Conservation (phyloP, 768 basidiomycete species). For the Rhodocollybia butyracea region DNA sequence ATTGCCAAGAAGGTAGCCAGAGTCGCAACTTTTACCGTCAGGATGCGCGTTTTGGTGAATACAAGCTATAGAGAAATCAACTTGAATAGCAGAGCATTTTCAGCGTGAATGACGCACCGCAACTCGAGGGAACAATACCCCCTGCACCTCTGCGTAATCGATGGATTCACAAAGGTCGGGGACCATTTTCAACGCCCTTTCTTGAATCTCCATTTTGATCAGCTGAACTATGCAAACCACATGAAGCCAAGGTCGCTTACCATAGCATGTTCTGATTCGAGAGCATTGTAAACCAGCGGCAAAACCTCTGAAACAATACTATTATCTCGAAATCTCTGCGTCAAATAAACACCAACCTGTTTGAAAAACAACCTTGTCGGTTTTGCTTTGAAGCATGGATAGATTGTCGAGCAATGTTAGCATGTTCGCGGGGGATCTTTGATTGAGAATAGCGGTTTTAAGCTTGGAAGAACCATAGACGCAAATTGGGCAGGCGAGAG, state of each 20-base stretch:
- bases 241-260: conserved; percentile 33
- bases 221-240: background rate
- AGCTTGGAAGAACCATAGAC: conserved; percentile 72
- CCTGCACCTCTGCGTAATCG: conserved; percentile 93
- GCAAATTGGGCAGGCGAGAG: conserved; percentile 82
- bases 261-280: conserved; percentile 91
- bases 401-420: conserved; percentile 90
- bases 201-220: conserved; percentile 68
- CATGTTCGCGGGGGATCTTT: conserved; percentile 99
- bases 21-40: conserved; percentile 90
- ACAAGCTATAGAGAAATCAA: conserved; percentile 55
- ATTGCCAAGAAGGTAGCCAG: conserved; percentile 78
- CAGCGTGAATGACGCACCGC: conserved; percentile 55
- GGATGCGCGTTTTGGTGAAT: conserved; percentile 87
- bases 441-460: conserved; percentile 86
- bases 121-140: conserved; percentile 86
- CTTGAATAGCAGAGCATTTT: background rate
- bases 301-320: conserved; percentile 68
- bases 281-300: conserved; percentile 90
- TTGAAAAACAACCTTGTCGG: conserved; percentile 79
- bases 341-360: conserved; percentile 60
- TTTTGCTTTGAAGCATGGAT: conserved; percentile 83
- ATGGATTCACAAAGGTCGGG: conserved; percentile 90
- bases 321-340: background rate
- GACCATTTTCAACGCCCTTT: conserved; percentile 79